phyloP scores from a whole-genome alignment of 371 early-diverging fungal species.

The Lichtheimia hyalospora region DNA sequence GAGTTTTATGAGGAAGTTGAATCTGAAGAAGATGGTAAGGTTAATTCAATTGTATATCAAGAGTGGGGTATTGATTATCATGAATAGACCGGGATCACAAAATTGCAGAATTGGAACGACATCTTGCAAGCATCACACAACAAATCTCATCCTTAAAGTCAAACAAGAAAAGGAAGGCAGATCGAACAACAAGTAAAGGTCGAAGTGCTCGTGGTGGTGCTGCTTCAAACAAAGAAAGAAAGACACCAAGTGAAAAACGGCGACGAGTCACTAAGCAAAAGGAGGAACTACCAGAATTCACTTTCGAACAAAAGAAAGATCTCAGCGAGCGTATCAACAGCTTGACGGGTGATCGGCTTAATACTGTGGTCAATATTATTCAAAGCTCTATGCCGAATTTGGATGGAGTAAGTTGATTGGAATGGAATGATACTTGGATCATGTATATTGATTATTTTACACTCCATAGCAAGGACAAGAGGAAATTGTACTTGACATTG shows the following conservation, averaged over 20 bases:
- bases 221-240: constrained; percentile 6
- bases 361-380: constrained; percentile 84
- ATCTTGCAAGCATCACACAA: constrained; percentile 24
- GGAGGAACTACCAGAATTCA: constrained; percentile 60
- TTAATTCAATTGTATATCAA: background rate
- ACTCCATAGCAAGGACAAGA: constrained; percentile 66
- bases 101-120: constrained; percentile 30
- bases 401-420: constrained; percentile 50
- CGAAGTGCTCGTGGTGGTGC: background rate
- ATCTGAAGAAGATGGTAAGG: constrained; percentile 13
- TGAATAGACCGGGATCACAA: constrained; percentile 12
- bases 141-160: constrained; percentile 62
- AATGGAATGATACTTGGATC: background rate
- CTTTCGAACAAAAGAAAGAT: constrained; percentile 89
- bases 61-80: background rate
- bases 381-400: constrained; percentile 82
- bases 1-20: constrained; percentile 15
- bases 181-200: constrained; percentile 6
- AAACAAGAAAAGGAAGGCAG: constrained; percentile 52
- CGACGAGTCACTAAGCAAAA: constrained; percentile 25
- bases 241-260: constrained; percentile 18
- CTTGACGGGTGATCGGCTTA: constrained; percentile 75
- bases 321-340: constrained; percentile 83
- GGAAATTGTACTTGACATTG: constrained; percentile 96
- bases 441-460: background rate